These are phyloP conservation scores for Phytophthora cajani DNA, from an alignment of 352 stramenopile species.

Conservation along the genomic window DNA sequence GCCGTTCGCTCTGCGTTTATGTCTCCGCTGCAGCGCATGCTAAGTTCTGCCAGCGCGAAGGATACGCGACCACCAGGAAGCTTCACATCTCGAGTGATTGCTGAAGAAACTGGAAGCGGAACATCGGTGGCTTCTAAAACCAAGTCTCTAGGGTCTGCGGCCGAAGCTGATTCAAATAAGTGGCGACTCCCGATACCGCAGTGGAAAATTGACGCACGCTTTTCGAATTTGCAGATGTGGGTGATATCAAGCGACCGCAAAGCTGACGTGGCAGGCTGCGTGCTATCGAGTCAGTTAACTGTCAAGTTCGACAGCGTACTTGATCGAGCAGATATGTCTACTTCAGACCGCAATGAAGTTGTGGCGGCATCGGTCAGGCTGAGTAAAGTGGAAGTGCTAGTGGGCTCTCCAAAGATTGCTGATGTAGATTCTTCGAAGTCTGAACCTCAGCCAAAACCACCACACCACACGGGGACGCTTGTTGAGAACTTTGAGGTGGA, in stretches of 20 bases:
- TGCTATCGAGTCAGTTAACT: conserved; percentile 49
- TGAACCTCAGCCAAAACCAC: conserved; percentile 23
- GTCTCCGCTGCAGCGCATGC: conserved; percentile 53
- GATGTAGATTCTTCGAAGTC: conserved; percentile 6
- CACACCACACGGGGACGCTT: conserved; percentile 47
- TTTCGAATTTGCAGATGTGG: conserved; percentile 71
- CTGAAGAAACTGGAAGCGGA: conserved; percentile 31
- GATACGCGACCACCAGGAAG: conserved; percentile 32
- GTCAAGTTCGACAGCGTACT: conserved; percentile 36
- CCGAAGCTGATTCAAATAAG: conserved; percentile 1
- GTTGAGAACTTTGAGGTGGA: conserved; percentile 60
- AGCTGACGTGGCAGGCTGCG: conserved; percentile 57
- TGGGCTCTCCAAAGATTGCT: conserved; percentile 30
- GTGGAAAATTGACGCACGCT: conserved; percentile 54
- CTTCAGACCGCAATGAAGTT: conserved; percentile 25
- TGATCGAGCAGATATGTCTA: conserved; percentile 7
- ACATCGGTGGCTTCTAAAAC: conserved; percentile 16
- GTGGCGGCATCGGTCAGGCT: conserved; percentile 38
- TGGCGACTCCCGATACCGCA: conserved; percentile 24
- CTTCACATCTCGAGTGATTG: conserved; percentile 38
- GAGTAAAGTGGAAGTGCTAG: conserved; percentile 46
- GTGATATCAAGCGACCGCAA: conserved; percentile 71
- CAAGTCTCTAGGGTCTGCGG: conserved; percentile 2
- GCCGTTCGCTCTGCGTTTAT: conserved; percentile 42
- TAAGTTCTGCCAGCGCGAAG: conserved; percentile 42